Evolutionary conservation across 805 yeast genomes (phyloP).

Genomic region (Lachancea sp.): DNA sequence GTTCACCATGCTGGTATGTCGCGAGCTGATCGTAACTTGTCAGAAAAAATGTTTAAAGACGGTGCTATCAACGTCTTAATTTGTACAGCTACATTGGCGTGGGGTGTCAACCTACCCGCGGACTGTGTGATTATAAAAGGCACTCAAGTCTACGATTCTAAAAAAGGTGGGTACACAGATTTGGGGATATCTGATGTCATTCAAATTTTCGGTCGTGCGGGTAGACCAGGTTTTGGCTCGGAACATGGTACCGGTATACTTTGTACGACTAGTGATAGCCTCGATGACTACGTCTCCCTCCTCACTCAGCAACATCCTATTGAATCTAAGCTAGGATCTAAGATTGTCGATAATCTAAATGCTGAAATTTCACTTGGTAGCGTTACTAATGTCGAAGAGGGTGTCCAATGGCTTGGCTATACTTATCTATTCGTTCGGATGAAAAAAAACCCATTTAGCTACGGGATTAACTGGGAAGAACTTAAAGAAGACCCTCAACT

Average conservation of each 20-base stretch:
- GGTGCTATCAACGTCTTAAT: conserved; percentile 88
- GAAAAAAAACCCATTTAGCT: conserved; percentile 88
- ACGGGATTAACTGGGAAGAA: conserved; percentile 87
- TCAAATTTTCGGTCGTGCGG: conserved; percentile 98
- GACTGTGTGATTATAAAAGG: conserved; percentile 96
- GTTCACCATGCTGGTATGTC: conserved; percentile 97
- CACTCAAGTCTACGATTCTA: conserved; percentile 90
- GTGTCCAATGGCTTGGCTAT: conserved; percentile 95
- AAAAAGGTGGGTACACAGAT: conserved; percentile 90
- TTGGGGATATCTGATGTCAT: conserved; percentile 94
- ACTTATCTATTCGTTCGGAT: conserved; percentile 90
- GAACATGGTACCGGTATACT: conserved; percentile 87
- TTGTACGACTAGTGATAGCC: conserved; percentile 71
- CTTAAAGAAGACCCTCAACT: conserved; percentile 76
- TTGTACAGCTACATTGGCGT: conserved; percentile 96
- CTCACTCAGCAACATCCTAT: conserved; percentile 94
- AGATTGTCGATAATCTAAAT: conserved; percentile 84
- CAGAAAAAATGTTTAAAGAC: conserved; percentile 76
- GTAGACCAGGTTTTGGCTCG: conserved; percentile 90
- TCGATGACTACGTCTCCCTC: conserved; percentile 84
- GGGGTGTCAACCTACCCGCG: conserved; percentile 99
- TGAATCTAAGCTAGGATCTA: conserved; percentile 73
- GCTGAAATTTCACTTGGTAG: conserved; percentile 96
- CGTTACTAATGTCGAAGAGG: conserved; percentile 91
- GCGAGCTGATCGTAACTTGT: conserved; percentile 79